Evolutionary conservation across 2,329 filamentous ascomycete genomes (phyloP), one percentile per base, ranked within the genome.

Genomic region (Didymella sp.): DNA sequence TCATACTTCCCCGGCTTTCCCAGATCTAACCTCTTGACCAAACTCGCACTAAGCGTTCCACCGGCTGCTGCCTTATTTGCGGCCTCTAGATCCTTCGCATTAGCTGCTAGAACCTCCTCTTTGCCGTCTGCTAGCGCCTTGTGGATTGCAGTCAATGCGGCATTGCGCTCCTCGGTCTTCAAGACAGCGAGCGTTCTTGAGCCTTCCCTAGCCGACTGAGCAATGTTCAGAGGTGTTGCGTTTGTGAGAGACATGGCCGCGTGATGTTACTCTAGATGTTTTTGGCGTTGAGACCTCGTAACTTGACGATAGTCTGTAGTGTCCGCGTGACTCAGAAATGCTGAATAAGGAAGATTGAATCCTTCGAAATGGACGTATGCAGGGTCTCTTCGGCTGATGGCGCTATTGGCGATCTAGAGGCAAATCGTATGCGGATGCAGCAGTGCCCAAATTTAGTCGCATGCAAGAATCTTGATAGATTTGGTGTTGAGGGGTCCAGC

Each of bases 1-100:
- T 97, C 93, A 82, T 89, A 99, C 80, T 98, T 98, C 56, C 94
- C 94, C 72, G 87, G 86, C 75, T 90, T 89, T 45, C 87, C 87
- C 45, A 99, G 81, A 76, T 99, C 94, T 59, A 99, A 83, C 53
- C 95, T 85, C 70, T 96, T 95, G 28, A 97, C 85, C 22, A 98
- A 84, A 71, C 91, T 95, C 70, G 89, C 84, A 74, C 88, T 94
- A 46, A 98, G 80, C 44, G 87, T 81, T 37, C 94, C 94, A 69
- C 87, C 85, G 15, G 87, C 85, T 19, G 90, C 91, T 45, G 91
- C 90, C 68, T 85, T 82, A 37, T 84, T 85, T 3, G 95, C 95
- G 42, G 84, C 80, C 51, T 88, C 86, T 50, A 99, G 84, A 75
- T 99, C 95, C 59, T 84, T 84, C 25, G 88, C 88, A 79, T 99